phyloP scores from a whole-genome alignment of 108 stramenopile genomes.

The Fragilariopsis cylindrus region DNA sequence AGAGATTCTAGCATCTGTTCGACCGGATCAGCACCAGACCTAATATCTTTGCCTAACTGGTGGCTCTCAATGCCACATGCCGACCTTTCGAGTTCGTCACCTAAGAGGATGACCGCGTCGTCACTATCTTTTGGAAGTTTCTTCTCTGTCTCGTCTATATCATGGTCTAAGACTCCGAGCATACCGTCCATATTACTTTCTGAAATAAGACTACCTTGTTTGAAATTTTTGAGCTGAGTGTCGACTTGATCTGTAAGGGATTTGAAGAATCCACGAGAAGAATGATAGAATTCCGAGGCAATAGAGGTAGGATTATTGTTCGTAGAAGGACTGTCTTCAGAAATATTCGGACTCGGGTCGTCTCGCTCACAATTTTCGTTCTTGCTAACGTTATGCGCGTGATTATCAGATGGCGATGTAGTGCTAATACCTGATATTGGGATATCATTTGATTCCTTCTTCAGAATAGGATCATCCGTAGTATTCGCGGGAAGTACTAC shows the following conservation, averaged over 20 bases:
- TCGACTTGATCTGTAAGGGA: slow-evolving; percentile 6
- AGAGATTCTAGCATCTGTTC: slow-evolving; percentile 23
- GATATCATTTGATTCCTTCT: no score
- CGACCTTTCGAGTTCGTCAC: slow-evolving; percentile 18
- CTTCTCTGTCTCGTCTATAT: slow-evolving; percentile 14
- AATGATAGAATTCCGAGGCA: slow-evolving; percentile 6
- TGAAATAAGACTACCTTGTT: slow-evolving; percentile 23
- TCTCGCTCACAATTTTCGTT: not conserved
- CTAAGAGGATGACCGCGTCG: slow-evolving; percentile 21
- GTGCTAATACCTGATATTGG: no score
- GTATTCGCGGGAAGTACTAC: no score
- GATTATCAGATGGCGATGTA: no score
- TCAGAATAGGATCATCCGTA: no score
- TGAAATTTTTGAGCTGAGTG: slow-evolving; percentile 20
- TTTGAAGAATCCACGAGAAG: slow-evolving; percentile 20
- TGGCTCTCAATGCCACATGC: not conserved
- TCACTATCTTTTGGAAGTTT: slow-evolving; percentile 14
- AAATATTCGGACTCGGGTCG: not conserved
- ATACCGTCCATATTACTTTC: slow-evolving; percentile 25
- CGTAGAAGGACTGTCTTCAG: not conserved
- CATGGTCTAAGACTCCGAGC: slow-evolving; percentile 25
- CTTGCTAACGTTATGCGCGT: no score
- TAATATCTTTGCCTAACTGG: not conserved
- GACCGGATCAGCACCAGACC: slow-evolving; percentile 4
- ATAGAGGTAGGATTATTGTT: not conserved